A percentile compares a stretch with the other conserved stretches of the same genome.
phyloP scores from a whole-genome alignment of 495 filamentous ascomycete genomes.

The Neurospora discreta region DNA sequence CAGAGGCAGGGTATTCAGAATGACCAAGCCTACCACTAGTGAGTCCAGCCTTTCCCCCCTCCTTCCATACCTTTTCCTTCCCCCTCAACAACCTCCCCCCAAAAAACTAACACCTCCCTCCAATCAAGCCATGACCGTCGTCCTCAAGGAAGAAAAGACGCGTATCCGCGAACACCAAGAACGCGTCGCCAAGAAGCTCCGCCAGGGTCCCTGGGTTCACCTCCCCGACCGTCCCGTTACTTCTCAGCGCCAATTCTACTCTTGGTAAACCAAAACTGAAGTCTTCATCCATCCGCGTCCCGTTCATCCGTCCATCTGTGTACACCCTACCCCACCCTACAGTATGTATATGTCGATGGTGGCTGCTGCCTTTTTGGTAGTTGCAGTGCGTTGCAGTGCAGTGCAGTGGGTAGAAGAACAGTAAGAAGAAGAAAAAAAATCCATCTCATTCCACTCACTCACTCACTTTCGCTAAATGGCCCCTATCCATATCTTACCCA shows the following conservation, averaged over 20 bases:
- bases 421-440: too few relatives aligned
- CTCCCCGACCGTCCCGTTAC: constrained; percentile 69
- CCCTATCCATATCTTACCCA: not conserved
- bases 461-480: not conserved
- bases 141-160: constrained; percentile 90
- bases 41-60: constrained; percentile 23
- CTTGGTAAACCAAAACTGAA: constrained; percentile 56
- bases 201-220: constrained; percentile 69
- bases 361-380: too few relatives aligned
- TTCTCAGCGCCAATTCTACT: constrained; percentile 76
- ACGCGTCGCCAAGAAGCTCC: constrained; percentile 55
- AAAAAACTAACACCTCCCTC: constrained; percentile 2
- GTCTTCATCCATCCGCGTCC: too few relatives aligned
- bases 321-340: too few relatives aligned
- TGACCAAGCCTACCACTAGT: constrained; percentile 63
- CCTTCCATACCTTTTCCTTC: not conserved
- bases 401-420: too few relatives aligned
- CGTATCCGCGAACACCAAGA: constrained; percentile 69
- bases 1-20: constrained; percentile 48
- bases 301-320: too few relatives aligned
- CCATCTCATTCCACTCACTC: too few relatives aligned
- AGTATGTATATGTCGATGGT: too few relatives aligned
- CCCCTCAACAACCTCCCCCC: not conserved
- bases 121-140: constrained; percentile 53
- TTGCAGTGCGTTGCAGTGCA: too few relatives aligned